Base-by-base conservation (phyloP, 2,329 filamentous ascomycete genomes). In the Beauveria pseudobassiana region DNA sequence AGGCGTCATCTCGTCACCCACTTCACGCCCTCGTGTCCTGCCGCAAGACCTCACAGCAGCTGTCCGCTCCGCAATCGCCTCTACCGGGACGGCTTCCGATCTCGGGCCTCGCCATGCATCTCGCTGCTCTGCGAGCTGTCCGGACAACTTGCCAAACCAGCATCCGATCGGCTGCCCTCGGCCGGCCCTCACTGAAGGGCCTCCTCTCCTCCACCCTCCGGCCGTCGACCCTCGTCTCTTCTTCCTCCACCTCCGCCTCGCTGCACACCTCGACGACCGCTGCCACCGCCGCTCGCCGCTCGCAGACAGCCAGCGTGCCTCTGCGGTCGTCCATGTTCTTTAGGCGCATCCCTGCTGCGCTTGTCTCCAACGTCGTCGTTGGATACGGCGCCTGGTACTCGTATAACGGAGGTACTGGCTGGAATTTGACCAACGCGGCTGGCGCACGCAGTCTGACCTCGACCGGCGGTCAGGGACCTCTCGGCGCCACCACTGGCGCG, bases 311-410 rank as follows among this genome's bases (percentile, higher is more conserved):
- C 75, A 77, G 69, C 72, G 75, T 77, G 65, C 78, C 83, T 62
- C 77, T 89, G 62, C 82, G 78, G 66, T 87, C 87, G 67, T 89
- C 88, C 67, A 93, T 93, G 89, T 88, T 89, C 75, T 76, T 88
- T 70, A 87, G 89, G 65, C 82, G 86, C 67, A 79, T 89, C 66
- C 84, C 84, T 5, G 79, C 85, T 67, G 88, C 86, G 63, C 74
- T 91, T 63, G 81, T 88, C 62, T 87, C 89, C 64, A 85, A 85
- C 70, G 80, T 90, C 63, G 69, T 74, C 63, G 87, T 90, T 62
- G 89, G 87, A 67, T 90, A 87, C 76, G 87, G 88, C 65, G 87
- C 88, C 66, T 93, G 87, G 82, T 91, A 91, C 76, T 82, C 83
- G 60, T 90, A 89, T 76, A 83, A 73, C 64, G 69, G 66, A 63